Percentiles rank a stretch among this genome's conserved stretches.
phyloP scores from a whole-genome alignment of 768 basidiomycete genomes.

The Termitomyces sp. region DNA sequence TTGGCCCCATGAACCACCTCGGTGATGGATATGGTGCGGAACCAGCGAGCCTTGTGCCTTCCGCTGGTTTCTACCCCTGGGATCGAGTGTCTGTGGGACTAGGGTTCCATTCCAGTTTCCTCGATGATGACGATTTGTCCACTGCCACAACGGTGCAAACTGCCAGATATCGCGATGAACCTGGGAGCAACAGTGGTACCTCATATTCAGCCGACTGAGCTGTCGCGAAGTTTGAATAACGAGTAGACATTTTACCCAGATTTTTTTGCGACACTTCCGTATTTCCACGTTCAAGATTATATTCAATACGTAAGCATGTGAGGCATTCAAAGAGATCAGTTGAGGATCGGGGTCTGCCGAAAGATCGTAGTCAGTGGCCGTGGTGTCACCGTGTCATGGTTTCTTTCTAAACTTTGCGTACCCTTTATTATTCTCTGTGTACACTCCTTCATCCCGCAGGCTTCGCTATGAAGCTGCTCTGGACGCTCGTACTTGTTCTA shows the following conservation, averaged over 20 bases:
- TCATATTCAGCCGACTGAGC: constrained; percentile 1
- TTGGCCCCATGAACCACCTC: constrained; percentile 69
- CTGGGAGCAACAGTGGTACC: constrained; percentile 20
- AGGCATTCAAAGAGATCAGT: too few species aligned
- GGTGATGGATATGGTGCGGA: constrained; percentile 23
- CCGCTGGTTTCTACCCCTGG: constrained; percentile 31
- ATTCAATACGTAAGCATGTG: too few species aligned
- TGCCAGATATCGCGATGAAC: constrained; percentile 49
- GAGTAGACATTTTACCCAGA: not conserved
- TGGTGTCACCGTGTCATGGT: not conserved
- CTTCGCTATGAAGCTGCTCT: constrained; percentile 23
- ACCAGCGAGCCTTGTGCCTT: constrained; percentile 12
- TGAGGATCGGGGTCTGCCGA: constrained; percentile 3
- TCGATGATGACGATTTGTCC: constrained; percentile 68
- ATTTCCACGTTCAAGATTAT: too few species aligned
- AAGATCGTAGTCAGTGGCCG: not conserved
- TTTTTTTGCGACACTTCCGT: too few species aligned
- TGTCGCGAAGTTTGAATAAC: not conserved
- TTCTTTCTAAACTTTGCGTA: not conserved
- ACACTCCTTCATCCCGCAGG: constrained; percentile 7
- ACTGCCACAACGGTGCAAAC: constrained; percentile 25
- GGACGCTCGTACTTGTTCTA: constrained; percentile 23
- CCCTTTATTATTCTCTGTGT: not conserved
- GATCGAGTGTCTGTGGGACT: constrained; percentile 32
- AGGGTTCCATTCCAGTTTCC: constrained; percentile 74